Conservation (phyloP, 768 basidiomycete genomes). For the Royoungia palumana region DNA sequence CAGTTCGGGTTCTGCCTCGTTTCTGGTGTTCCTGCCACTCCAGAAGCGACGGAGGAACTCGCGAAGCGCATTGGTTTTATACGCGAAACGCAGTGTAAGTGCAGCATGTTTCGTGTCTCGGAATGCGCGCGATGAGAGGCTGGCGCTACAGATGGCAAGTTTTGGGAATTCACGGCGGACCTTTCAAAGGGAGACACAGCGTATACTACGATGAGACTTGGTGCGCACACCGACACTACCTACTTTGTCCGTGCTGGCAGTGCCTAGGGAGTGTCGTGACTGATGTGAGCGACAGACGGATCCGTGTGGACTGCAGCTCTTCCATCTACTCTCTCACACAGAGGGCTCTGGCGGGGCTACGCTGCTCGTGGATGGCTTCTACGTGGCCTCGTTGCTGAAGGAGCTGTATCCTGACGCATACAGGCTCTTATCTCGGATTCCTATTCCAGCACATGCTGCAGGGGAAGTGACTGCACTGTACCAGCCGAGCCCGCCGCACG, state of each 20-base stretch:
- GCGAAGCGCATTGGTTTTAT: conserved; percentile 79
- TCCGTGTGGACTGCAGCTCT: conserved; percentile 92
- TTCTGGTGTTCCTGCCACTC: conserved; percentile 71
- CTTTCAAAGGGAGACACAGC: conserved; percentile 90
- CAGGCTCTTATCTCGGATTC: conserved; percentile 59
- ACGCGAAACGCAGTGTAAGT: conserved; percentile 73
- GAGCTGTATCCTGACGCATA: conserved; percentile 71
- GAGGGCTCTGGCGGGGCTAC: conserved; percentile 82
- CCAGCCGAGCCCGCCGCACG: conserved; percentile 50
- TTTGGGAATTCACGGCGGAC: conserved; percentile 97
- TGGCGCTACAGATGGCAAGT: conserved; percentile 74
- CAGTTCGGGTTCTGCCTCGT: conserved; percentile 89
- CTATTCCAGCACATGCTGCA: conserved; percentile 83
- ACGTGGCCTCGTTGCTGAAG: conserved; percentile 77
- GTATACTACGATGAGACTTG: conserved; percentile 84
- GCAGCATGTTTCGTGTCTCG: not conserved
- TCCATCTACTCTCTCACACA: conserved; percentile 86
- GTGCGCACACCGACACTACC: conserved; percentile 78
- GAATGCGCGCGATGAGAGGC: conserved; percentile 29
- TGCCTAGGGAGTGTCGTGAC: conserved; percentile 3
- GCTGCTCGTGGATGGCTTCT: conserved; percentile 95
- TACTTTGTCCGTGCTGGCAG: conserved; percentile 37
- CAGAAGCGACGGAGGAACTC: conserved; percentile 82
- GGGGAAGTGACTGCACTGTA: conserved; percentile 65
- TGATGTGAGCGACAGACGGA: conserved; percentile 58